phyloP scores from a whole-genome alignment of 2,329 filamentous ascomycete genomes.

The Pseudopyrenochaeta lycopersici region DNA sequence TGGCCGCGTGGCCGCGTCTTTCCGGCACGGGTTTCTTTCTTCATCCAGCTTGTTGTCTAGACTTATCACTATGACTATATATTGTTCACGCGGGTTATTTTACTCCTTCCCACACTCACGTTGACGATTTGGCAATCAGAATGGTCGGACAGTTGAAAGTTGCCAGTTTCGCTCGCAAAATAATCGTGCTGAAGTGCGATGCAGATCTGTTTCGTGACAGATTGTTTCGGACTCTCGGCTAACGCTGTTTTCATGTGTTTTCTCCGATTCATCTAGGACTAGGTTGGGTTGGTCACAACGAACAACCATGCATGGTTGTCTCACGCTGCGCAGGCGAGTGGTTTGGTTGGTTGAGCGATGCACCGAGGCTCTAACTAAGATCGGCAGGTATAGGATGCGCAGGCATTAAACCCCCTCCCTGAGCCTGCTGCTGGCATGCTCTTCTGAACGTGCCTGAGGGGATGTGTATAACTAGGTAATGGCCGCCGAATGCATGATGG shows the following conservation, averaged over 20 bases:
- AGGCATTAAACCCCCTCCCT: background rate
- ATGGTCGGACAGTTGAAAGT: no score
- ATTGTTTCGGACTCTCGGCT: background rate
- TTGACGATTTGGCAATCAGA: no score
- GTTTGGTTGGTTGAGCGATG: background rate
- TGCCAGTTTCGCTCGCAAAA: no score
- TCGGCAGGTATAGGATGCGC: conserved; percentile 17
- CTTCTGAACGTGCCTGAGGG: background rate
- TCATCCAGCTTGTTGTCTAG: no score
- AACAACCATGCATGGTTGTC: background rate
- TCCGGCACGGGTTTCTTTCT: no score
- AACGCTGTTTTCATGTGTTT: background rate
- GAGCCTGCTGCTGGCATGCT: background rate
- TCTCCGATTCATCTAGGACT: background rate
- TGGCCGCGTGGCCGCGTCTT: no score
- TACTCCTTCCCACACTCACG: no score
- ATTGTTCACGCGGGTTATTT: no score
- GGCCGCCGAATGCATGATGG: background rate
- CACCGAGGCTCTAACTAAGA: conserved; percentile 10
- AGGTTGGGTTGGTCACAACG: background rate
- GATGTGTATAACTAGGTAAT: background rate
- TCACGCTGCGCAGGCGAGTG: background rate
- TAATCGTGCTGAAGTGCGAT: no score
- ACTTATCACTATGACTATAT: no score
- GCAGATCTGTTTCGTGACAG: no score